These are phyloP conservation scores for Grosmannia penicillata DNA, from an alignment of 2,329 filamentous ascomycete genomes.

Conservation along the genomic window DNA sequence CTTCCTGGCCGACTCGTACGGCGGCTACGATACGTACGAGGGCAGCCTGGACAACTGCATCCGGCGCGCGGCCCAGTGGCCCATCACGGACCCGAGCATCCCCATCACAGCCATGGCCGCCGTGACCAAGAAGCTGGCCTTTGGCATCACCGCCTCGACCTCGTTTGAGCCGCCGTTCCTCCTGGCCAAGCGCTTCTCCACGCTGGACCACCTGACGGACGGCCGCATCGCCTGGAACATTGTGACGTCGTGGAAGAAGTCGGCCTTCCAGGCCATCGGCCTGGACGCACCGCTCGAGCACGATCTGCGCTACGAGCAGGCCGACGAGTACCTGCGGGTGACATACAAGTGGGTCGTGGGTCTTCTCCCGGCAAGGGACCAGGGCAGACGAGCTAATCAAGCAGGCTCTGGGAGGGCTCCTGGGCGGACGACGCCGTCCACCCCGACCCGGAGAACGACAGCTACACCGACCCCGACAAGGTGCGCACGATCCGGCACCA, in stretches of 20 bases:
- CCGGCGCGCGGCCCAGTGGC: slow-evolving; percentile 47
- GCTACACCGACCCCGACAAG: slow-evolving; percentile 5
- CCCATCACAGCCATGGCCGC: slow-evolving; percentile 10
- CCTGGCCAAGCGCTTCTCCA: slow-evolving; percentile 8
- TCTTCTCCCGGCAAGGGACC: background rate
- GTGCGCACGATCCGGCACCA: slow-evolving; percentile 8
- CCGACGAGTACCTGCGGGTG: slow-evolving; percentile 12
- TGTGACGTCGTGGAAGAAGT: slow-evolving; percentile 11
- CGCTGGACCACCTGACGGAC: slow-evolving; percentile 9
- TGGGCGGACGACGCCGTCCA: slow-evolving; percentile 9
- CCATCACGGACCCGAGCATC: slow-evolving; percentile 48
- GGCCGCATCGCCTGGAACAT: slow-evolving; percentile 12
- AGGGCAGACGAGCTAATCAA: background rate
- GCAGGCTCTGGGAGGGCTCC: slow-evolving; percentile 8
- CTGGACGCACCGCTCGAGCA: slow-evolving; percentile 8
- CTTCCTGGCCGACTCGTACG: slow-evolving; percentile 45
- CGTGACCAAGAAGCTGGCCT: slow-evolving; percentile 9
- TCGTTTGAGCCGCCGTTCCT: slow-evolving; percentile 7
- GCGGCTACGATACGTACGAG: slow-evolving; percentile 48
- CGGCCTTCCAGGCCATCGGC: slow-evolving; percentile 9
- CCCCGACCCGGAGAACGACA: slow-evolving; percentile 1
- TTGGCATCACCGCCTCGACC: slow-evolving; percentile 9
- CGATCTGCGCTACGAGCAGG: slow-evolving; percentile 11
- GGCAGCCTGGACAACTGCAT: slow-evolving; percentile 45
- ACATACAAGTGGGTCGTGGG: slow-evolving; percentile 6